Percentiles rank a stretch among this genome's conserved stretches.
Evolutionary conservation across 2,329 filamentous ascomycete species (phyloP).

Genomic region (Rhynchosporium secalis): DNA sequence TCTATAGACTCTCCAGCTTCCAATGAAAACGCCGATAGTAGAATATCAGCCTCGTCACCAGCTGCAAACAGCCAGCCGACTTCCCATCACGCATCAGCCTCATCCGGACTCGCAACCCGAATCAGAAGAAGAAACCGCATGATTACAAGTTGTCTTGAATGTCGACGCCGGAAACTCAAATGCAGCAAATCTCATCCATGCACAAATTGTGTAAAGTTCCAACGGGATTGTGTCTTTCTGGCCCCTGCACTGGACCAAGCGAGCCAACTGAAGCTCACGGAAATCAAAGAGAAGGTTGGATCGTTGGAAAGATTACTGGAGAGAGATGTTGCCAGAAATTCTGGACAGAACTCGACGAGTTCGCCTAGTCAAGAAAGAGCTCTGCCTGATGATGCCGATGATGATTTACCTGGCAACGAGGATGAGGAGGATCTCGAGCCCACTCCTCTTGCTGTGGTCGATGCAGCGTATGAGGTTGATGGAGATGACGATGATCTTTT

Average conservation of each 20-base stretch:
- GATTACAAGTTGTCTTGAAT: slow-evolving; percentile 70
- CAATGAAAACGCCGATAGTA: not conserved
- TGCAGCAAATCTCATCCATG: slow-evolving; percentile 76
- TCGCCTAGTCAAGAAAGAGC: slow-evolving; percentile 26
- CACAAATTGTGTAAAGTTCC: slow-evolving; percentile 45
- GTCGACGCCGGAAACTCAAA: slow-evolving; percentile 73
- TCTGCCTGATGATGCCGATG: slow-evolving; percentile 51
- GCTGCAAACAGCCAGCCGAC: not conserved
- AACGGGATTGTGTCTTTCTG: slow-evolving; percentile 48
- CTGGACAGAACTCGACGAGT: slow-evolving; percentile 18
- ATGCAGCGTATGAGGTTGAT: slow-evolving; percentile 67
- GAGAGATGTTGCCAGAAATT: slow-evolving; percentile 60
- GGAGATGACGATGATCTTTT: slow-evolving; percentile 66
- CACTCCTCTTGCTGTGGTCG: slow-evolving; percentile 61
- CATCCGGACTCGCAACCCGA: slow-evolving; percentile 25
- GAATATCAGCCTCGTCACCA: not conserved
- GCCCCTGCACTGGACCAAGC: slow-evolving; percentile 59
- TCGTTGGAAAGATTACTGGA: slow-evolving; percentile 69
- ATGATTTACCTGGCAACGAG: slow-evolving; percentile 47
- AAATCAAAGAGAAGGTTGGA: slow-evolving; percentile 79
- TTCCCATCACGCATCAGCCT: slow-evolving; percentile 17
- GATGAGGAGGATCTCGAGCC: slow-evolving; percentile 64
- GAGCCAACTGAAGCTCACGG: slow-evolving; percentile 67
- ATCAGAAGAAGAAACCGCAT: slow-evolving; percentile 57
- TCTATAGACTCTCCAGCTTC: slow-evolving; percentile 12